Evolutionary conservation across 768 basidiomycete species (phyloP).

Genomic region (Cubamyces lactineus): DNA sequence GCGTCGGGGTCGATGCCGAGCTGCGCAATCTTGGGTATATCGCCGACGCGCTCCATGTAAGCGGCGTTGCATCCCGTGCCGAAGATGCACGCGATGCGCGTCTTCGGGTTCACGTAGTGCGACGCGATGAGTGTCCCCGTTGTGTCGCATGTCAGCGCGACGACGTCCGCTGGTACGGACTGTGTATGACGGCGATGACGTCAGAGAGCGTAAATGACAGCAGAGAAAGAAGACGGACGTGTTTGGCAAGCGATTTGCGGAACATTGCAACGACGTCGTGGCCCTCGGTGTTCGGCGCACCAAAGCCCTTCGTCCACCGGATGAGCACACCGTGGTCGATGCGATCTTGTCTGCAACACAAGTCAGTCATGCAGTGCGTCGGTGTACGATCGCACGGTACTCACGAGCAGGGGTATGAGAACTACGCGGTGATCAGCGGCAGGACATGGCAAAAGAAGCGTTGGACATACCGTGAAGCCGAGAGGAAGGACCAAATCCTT

Average conservation of each 20-base stretch:
- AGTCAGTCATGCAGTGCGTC: not conserved
- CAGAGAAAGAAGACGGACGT: conserved; percentile 49
- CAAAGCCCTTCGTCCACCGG: conserved; percentile 99
- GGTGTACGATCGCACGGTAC: conserved; percentile 34
- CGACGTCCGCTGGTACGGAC: conserved; percentile 83
- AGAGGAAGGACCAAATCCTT: conserved; percentile 70
- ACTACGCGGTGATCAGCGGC: conserved; percentile 47
- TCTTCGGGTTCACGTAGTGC: conserved; percentile 88
- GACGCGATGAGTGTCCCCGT: conserved; percentile 98
- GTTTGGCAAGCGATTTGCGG: conserved; percentile 73
- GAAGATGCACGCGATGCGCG: conserved; percentile 95
- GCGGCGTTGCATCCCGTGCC: conserved; percentile 99
- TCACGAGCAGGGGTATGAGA: conserved; percentile 94
- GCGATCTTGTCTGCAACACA: conserved; percentile 69
- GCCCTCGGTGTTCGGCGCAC: conserved; percentile 89
- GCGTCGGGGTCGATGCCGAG: conserved; percentile 66
- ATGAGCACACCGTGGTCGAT: conserved; percentile 96
- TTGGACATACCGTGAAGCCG: conserved; percentile 85
- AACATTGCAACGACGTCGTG: conserved; percentile 95
- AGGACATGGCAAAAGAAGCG: not conserved
- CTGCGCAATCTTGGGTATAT: conserved; percentile 83
- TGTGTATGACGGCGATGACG: conserved; percentile 36
- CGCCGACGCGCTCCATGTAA: conserved; percentile 89
- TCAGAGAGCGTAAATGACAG: conserved; percentile 3
- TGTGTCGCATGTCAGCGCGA: conserved; percentile 95